Percentiles rank a stretch among this genome's conserved stretches.
phyloP scores from a whole-genome alignment of 257 asterid species.

The Fraxinus cuspidata region DNA sequence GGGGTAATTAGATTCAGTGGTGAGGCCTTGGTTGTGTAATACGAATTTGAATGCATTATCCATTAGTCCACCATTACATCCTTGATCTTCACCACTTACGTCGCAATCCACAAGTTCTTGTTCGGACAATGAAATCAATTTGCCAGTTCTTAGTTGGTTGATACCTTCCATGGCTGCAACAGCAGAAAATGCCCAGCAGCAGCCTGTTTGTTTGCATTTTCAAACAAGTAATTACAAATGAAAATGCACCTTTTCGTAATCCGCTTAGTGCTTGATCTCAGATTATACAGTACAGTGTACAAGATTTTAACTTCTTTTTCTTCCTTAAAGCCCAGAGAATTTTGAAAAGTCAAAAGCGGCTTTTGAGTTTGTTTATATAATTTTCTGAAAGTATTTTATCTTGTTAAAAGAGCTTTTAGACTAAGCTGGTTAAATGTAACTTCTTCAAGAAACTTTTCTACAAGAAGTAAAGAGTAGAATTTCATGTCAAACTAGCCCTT shows the following conservation, averaged over 20 bases:
- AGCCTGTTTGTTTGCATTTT: slow-evolving; percentile 24
- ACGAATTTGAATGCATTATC: slow-evolving; percentile 35
- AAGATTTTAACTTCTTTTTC: too few relatives aligned
- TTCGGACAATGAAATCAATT: slow-evolving; percentile 33
- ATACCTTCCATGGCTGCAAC: slow-evolving; percentile 42
- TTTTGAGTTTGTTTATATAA: too few relatives aligned
- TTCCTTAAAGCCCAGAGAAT: too few relatives aligned
- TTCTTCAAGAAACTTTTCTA: too few relatives aligned
- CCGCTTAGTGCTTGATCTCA: neutral
- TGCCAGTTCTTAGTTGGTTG: slow-evolving; percentile 26
- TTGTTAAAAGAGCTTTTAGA: too few relatives aligned
- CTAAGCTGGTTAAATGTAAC: too few relatives aligned
- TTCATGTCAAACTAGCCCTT: too few relatives aligned
- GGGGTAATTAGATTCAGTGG: slow-evolving; percentile 35
- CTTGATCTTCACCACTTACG: slow-evolving; percentile 33
- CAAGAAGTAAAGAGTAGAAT: too few relatives aligned
- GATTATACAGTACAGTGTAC: too few relatives aligned
- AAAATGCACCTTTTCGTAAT: neutral
- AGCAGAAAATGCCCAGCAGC: slow-evolving; percentile 47
- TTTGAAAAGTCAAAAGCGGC: too few relatives aligned
- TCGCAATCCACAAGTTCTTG: slow-evolving; percentile 45
- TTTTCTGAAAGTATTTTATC: too few relatives aligned
- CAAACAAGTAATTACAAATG: neutral
- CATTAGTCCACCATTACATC: slow-evolving; percentile 40
- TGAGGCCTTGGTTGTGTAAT: slow-evolving; percentile 24